Evolutionary conservation across 2,329 filamentous ascomycete genomes (phyloP).

Genomic region (Aureobasidium lini): DNA sequence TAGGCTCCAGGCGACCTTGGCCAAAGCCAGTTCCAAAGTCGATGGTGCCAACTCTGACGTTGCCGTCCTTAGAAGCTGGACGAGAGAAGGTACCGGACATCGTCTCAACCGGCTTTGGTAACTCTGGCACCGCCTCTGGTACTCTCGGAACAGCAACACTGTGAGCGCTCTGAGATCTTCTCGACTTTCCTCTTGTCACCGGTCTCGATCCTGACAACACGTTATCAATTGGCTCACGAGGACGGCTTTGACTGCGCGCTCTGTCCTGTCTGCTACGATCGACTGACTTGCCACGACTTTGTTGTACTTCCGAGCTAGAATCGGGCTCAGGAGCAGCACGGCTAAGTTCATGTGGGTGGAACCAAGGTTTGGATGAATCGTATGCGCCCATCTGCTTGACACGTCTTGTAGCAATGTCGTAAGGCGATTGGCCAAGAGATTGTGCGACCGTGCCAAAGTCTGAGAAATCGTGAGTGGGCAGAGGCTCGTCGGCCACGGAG

Average conservation of each 20-base stretch:
- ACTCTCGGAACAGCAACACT: not conserved
- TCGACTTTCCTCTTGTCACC: not conserved
- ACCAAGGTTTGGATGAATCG: constrained; percentile 1
- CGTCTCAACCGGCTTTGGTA: not conserved
- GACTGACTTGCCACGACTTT: constrained; percentile 4
- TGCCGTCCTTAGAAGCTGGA: not conserved
- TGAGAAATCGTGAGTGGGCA: constrained; percentile 20
- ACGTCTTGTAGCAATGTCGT: constrained; percentile 32
- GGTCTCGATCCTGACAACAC: not conserved
- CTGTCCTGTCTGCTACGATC: not conserved
- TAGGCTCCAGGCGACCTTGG: constrained; percentile 8
- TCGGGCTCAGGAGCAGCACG: not conserved
- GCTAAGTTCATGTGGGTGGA: constrained; percentile 14
- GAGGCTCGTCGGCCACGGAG: constrained; percentile 17
- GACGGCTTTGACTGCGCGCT: not conserved
- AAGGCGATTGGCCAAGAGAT: constrained; percentile 36
- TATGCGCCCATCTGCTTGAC: constrained; percentile 15
- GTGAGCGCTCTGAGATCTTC: constrained; percentile 8
- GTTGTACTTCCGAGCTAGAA: constrained; percentile 9
- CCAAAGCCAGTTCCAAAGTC: constrained; percentile 10
- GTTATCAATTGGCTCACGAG: not conserved
- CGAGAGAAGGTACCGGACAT: constrained; percentile 3
- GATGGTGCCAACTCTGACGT: constrained; percentile 10
- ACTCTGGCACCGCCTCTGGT: not conserved
- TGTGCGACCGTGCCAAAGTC: constrained; percentile 36